Percentiles rank a stretch among this genome's conserved stretches.
phyloP scores from a whole-genome alignment of 805 yeast species.

The Candida qinlingensis region DNA sequence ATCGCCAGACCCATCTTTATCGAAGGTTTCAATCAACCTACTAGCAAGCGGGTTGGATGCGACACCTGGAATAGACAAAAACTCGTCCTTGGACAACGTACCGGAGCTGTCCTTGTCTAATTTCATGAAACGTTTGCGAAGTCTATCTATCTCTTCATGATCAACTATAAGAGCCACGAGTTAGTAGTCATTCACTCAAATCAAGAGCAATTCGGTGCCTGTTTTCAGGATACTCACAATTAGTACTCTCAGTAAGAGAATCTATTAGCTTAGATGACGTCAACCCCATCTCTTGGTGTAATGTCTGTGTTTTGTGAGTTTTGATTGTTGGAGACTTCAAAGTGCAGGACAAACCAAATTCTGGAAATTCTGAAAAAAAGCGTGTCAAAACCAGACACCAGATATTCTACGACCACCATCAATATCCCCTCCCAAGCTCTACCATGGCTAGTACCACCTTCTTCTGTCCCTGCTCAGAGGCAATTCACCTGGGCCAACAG shows the following conservation, averaged over 20 bases:
- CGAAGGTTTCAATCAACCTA: slow-evolving; percentile 90
- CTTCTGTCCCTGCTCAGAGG: slow-evolving; percentile 27
- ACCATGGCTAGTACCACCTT: not conserved
- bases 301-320: not conserved
- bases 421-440: not conserved
- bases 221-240: slow-evolving; percentile 38
- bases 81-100: slow-evolving; percentile 84
- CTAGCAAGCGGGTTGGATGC: slow-evolving; percentile 84
- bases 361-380: not conserved
- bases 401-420: not conserved
- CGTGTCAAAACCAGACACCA: not conserved
- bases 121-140: slow-evolving; percentile 91
- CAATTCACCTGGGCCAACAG: slow-evolving; percentile 7
- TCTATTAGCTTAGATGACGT: slow-evolving; percentile 60
- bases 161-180: slow-evolving; percentile 43
- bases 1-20: slow-evolving; percentile 86
- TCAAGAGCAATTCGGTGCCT: not conserved
- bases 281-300: slow-evolving; percentile 40
- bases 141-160: slow-evolving; percentile 84
- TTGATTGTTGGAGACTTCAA: too few relatives aligned
- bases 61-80: slow-evolving; percentile 89
- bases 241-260: slow-evolving; percentile 72
- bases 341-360: not conserved
- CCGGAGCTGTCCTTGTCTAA: slow-evolving; percentile 91
- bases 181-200: not conserved